Conservation (phyloP, 2,329 filamentous ascomycete genomes). For the Penicillium sp. region DNA sequence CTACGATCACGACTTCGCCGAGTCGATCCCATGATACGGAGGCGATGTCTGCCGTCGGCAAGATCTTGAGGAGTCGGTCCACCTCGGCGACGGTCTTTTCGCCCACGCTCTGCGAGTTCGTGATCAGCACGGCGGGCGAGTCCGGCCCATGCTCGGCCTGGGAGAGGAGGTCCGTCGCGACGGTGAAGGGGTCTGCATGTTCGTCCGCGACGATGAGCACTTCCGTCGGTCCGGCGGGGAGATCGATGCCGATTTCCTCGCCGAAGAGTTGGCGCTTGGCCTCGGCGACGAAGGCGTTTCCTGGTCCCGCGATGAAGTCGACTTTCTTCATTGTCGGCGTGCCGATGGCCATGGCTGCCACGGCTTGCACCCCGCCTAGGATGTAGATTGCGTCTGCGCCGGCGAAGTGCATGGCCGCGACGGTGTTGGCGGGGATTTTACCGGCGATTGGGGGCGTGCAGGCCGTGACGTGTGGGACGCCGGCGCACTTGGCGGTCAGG, state of each 20-base stretch:
- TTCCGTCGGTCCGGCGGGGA: slow-evolving; percentile 57
- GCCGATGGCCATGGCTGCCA: slow-evolving; percentile 55
- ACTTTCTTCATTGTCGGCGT: slow-evolving; percentile 53
- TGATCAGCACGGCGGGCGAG: slow-evolving; percentile 54
- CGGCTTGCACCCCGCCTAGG: slow-evolving; percentile 55
- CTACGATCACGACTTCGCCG: slow-evolving; percentile 51
- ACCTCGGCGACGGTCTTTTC: slow-evolving; percentile 41
- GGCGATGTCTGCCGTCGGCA: slow-evolving; percentile 49
- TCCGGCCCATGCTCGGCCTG: slow-evolving; percentile 58
- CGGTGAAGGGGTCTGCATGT: slow-evolving; percentile 47
- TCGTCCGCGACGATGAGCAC: slow-evolving; percentile 54
- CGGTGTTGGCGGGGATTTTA: slow-evolving; percentile 50
- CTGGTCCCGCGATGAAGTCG: slow-evolving; percentile 56
- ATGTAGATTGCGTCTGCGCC: slow-evolving; percentile 56
- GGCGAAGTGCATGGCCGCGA: slow-evolving; percentile 54
- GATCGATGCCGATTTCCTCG: slow-evolving; percentile 54
- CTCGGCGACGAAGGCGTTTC: slow-evolving; percentile 58
- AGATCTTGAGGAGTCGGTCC: slow-evolving; percentile 41
- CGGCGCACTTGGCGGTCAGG: slow-evolving; percentile 56
- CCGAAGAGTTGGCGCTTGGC: slow-evolving; percentile 58
- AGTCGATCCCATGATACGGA: slow-evolving; percentile 48
- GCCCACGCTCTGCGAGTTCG: slow-evolving; percentile 46
- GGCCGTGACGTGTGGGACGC: slow-evolving; percentile 52
- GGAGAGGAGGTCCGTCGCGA: slow-evolving; percentile 51
- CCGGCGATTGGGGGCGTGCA: slow-evolving; percentile 56